A percentile compares a stretch with the other conserved stretches of the same genome.
Conservation (phyloP, 2,329 filamentous ascomycete species). For the Lojkania enalia region DNA sequence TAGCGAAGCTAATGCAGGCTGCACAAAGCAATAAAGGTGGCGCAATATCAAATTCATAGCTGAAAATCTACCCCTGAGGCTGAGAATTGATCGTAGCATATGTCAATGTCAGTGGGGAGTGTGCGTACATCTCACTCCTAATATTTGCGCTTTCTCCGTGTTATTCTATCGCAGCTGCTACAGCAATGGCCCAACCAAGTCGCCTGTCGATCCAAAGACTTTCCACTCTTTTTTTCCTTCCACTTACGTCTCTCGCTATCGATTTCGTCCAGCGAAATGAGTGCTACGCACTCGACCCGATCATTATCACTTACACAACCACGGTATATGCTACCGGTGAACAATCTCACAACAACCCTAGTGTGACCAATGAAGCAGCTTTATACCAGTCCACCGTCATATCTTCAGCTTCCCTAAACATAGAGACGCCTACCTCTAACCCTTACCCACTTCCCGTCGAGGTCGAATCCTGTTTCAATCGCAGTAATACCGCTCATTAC, state of each 20-base stretch:
- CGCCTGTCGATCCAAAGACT: constrained; percentile 2
- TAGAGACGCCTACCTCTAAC: constrained; percentile 1
- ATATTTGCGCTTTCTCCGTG: too few species aligned
- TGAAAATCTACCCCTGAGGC: too few species aligned
- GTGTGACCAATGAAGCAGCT: neutral
- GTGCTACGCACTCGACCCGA: constrained; percentile 1
- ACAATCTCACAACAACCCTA: neutral
- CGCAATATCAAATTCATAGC: too few species aligned
- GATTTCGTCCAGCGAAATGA: constrained; percentile 1
- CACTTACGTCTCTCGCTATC: neutral
- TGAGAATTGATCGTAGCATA: too few species aligned
- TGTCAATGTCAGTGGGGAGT: too few species aligned
- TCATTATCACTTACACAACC: constrained; percentile 5
- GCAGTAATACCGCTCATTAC: constrained; percentile 5
- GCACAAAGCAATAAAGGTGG: too few species aligned
- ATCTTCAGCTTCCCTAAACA: neutral
- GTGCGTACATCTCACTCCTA: too few species aligned
- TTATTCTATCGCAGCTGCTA: too few species aligned
- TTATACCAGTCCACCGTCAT: constrained; percentile 1
- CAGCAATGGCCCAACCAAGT: constrained; percentile 3
- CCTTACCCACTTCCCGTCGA: constrained; percentile 5
- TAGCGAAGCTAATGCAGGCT: too few species aligned
- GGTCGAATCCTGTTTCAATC: constrained; percentile 7
- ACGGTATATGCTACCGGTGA: constrained; percentile 5
- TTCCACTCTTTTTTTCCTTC: constrained; percentile 2